phyloP scores from a whole-genome alignment of 1,139 yeast genomes.

The Pichia sp. region DNA sequence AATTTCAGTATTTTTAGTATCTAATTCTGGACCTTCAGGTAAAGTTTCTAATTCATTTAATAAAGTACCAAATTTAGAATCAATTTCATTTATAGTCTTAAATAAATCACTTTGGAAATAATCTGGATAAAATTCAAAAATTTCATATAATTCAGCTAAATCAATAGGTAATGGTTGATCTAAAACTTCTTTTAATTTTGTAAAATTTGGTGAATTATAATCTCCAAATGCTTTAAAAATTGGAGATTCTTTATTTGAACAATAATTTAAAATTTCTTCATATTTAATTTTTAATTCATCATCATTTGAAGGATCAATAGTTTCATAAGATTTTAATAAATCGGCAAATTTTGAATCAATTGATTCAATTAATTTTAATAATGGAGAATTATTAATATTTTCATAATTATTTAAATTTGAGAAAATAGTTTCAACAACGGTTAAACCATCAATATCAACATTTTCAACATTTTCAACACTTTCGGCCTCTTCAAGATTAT shows the following conservation, averaged over 20 bases:
- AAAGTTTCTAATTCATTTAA: constrained; percentile 21
- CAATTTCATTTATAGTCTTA: constrained; percentile 18
- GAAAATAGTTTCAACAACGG: constrained; percentile 22
- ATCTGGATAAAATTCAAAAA: constrained; percentile 23
- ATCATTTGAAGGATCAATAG: constrained; percentile 19
- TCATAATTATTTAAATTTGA: constrained; percentile 22
- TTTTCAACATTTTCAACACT: no score
- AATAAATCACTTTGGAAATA: constrained; percentile 19
- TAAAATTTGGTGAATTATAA: constrained; percentile 14
- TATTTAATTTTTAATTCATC: constrained; percentile 13
- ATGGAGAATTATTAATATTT: constrained; percentile 18
- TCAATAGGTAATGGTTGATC: constrained; percentile 26
- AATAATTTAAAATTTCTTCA: constrained; percentile 16
- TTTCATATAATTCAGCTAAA: constrained; percentile 23
- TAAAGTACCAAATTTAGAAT: constrained; percentile 21
- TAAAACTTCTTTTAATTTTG: constrained; percentile 16
- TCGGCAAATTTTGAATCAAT: constrained; percentile 17
- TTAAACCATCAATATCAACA: constrained; percentile 15
- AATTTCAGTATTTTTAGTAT: constrained; percentile 20
- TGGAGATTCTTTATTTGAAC: constrained; percentile 17
- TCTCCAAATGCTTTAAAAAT: constrained; percentile 22
- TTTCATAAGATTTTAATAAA: constrained; percentile 17
- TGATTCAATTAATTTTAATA: constrained; percentile 17
- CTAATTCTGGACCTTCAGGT: constrained; percentile 23
- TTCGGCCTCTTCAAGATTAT: no score